Base-by-base conservation (phyloP, 257 asterid genomes). In the Voacanga thouarsii region DNA sequence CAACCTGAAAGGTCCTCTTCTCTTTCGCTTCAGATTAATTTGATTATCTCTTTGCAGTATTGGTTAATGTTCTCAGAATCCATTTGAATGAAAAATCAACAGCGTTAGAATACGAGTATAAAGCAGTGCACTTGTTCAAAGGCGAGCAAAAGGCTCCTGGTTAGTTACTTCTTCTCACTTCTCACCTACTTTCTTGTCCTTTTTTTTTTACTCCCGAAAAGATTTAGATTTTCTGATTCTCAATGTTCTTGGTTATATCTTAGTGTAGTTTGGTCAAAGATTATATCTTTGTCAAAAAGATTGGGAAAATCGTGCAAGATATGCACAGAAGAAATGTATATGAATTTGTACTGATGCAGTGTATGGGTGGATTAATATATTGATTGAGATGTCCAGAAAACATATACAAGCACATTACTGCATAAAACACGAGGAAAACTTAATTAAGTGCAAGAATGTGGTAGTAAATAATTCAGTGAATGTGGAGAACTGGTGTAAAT, bases 91-190 rank as follows among this genome's bases (percentile, higher is more conserved):
- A 30, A 0, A 26, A 4, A 50, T 73, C 6, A 37, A 53, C 77
- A 73, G 77, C 67, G 44, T 73, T 73, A 33, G 77, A 73, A 12
- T 73, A 28, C 24, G 66, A 73, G 33, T 73, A 73, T 51, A 73
- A 73, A 73, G 44, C 77, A 24, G 77, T 73, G 44, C 5, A 73
- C 30, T 51, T 73, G 77, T 30, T 50, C 28, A 73, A 53, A 28
- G 67, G 2, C 67, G 77, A 53, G 64, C 77, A 73, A 19, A 41
- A 26, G 0, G 14, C 33, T 73, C 66, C 77, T 53, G 77, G 77
- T 73, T 53, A 51, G 77, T 73, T 15, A 50, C 77, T n/a, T 73
- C 49, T 3, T 53, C 64, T 7, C 33, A 18, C 60, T 15, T 72
- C 8, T 30, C 7, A 21, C 16, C 19, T 70, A 0, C 37, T 2